Conservation (phyloP, 768 basidiomycete genomes). For the Hirschioporus abietinus region DNA sequence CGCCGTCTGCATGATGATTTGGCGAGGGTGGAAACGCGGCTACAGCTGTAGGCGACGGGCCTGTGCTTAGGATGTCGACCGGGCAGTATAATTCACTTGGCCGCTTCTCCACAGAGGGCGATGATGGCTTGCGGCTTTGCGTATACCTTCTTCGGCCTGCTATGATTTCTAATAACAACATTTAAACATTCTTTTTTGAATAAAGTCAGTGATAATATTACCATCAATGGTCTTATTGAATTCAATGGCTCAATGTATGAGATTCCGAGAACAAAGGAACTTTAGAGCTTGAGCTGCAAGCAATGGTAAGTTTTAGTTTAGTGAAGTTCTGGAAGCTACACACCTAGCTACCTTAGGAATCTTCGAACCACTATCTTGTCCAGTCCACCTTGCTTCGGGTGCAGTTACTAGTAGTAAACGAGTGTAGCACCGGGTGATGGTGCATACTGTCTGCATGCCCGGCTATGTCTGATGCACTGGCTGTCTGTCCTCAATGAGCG, state of each 20-base stretch:
- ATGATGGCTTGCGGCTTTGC: constrained; percentile 49
- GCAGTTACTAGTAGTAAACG: constrained; percentile 87
- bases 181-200: constrained; percentile 8
- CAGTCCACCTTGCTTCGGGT: constrained; percentile 86
- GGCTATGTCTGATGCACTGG: no score
- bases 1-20: constrained; percentile 29
- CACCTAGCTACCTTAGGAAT: constrained; percentile 87
- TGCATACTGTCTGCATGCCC: constrained; percentile 45
- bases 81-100: constrained; percentile 29
- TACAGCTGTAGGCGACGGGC: constrained; percentile 24
- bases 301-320: background rate
- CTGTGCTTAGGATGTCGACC: constrained; percentile 14
- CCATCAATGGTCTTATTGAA: constrained; percentile 92
- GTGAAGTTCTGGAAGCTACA: constrained; percentile 18
- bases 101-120: constrained; percentile 40
- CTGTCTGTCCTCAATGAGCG: no score
- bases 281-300: constrained; percentile 83
- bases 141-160: constrained; percentile 53
- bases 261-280: constrained; percentile 80
- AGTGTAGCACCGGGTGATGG: constrained; percentile 63
- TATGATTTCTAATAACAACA: constrained; percentile 49
- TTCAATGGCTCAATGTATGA: constrained; percentile 91
- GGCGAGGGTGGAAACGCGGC: constrained; percentile 61
- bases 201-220: constrained; percentile 27
- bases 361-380: constrained; percentile 88